These are phyloP conservation scores for Penicillium fuscoglaucum DNA, from an alignment of 2,329 filamentous ascomycete species.

Conservation along the genomic window DNA sequence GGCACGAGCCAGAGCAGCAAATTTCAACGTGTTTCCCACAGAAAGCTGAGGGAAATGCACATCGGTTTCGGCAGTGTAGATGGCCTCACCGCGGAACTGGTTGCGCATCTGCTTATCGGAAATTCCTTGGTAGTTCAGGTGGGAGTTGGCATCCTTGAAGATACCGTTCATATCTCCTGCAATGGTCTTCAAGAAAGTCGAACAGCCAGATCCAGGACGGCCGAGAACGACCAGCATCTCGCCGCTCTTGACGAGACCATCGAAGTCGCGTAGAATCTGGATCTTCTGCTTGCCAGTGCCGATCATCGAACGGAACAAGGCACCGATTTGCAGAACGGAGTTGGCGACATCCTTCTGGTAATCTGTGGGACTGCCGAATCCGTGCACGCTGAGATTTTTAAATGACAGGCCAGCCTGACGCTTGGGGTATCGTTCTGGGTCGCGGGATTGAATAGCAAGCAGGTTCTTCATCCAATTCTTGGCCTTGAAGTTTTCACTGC, in stretches of 20 bases:
- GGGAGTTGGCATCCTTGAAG: constrained; percentile 66
- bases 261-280: constrained; percentile 63
- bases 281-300: constrained; percentile 50
- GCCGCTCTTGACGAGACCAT: constrained; percentile 60
- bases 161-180: constrained; percentile 82
- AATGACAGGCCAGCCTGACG: constrained; percentile 66
- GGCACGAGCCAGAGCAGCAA: constrained; percentile 68
- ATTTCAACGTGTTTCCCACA: constrained; percentile 76
- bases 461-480: constrained; percentile 51
- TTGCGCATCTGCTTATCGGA: constrained; percentile 65
- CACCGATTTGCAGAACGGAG: constrained; percentile 37
- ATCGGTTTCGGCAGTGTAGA: constrained; percentile 83
- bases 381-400: constrained; percentile 67
- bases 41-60: constrained; percentile 77
- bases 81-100: constrained; percentile 77
- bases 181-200: constrained; percentile 83
- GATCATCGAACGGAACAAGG: constrained; percentile 34
- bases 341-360: constrained; percentile 58
- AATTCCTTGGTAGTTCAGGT: constrained; percentile 74
- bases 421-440: constrained; percentile 53
- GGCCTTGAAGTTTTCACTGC: constrained; percentile 46
- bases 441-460: constrained; percentile 48
- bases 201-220: constrained; percentile 59
- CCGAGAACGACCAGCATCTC: constrained; percentile 61
- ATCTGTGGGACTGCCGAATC: constrained; percentile 66